phyloP scores from a whole-genome alignment of 495 filamentous ascomycete genomes.

The Daldinia loculata region DNA sequence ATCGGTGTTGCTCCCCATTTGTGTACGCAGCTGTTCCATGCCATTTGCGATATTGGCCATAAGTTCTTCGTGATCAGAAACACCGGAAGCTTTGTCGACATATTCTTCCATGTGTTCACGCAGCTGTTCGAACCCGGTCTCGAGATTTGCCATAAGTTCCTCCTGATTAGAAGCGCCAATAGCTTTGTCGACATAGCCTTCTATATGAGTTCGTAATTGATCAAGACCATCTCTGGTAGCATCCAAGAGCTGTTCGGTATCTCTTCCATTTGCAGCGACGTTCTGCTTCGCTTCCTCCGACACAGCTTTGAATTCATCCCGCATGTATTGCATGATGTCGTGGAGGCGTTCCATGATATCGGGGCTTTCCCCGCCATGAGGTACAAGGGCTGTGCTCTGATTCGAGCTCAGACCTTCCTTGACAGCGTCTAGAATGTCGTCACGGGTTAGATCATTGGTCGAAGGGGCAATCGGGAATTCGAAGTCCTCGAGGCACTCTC shows the following conservation, averaged over 20 bases:
- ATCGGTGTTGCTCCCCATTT: constrained; percentile 79
- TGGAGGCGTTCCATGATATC: constrained; percentile 78
- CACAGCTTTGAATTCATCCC: constrained; percentile 65
- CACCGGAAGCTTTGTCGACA: constrained; percentile 71
- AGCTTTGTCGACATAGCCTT: constrained; percentile 60
- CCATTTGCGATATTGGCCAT: constrained; percentile 54
- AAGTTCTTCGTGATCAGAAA: constrained; percentile 77
- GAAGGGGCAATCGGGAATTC: constrained; percentile 66
- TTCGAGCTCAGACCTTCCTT: constrained; percentile 59
- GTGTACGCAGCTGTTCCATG: constrained; percentile 59
- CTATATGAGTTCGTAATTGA: constrained; percentile 76
- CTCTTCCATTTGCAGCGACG: constrained; percentile 73
- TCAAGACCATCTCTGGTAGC: constrained; percentile 87
- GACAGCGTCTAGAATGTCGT: constrained; percentile 64
- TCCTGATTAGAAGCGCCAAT: constrained; percentile 65
- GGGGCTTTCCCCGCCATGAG: constrained; percentile 50
- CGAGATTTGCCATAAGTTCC: constrained; percentile 80
- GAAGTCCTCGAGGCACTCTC: constrained; percentile 79
- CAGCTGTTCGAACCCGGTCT: constrained; percentile 81
- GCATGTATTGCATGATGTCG: constrained; percentile 78
- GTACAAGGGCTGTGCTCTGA: constrained; percentile 48
- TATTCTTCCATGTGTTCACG: constrained; percentile 80
- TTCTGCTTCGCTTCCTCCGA: constrained; percentile 76
- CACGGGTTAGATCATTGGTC: constrained; percentile 57
- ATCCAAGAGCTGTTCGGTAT: constrained; percentile 84